Evolutionary conservation across 176 grass and related monocot species (phyloP).

Genomic region (Lolium multiflorum): DNA sequence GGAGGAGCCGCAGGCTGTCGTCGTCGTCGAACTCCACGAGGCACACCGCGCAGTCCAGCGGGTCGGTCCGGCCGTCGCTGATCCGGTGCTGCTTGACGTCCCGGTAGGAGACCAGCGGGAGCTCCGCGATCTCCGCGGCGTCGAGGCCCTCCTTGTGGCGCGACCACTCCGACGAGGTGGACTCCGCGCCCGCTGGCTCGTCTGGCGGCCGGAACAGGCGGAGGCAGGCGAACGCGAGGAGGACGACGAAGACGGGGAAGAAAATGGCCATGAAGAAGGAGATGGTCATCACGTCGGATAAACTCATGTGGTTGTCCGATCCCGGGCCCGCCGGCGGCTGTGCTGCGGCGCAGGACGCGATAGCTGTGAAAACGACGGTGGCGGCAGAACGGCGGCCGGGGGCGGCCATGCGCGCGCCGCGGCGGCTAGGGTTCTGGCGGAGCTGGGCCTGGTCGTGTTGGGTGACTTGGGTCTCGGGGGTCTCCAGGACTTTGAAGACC

Average conservation of each 20-base stretch:
- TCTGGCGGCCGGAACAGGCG: conserved; percentile 19
- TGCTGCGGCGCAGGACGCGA: background rate
- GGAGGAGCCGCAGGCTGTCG: conserved; percentile 60
- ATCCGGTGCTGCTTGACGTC: conserved; percentile 46
- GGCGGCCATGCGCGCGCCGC: conserved; percentile 22
- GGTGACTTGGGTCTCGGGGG: background rate
- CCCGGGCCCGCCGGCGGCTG: background rate
- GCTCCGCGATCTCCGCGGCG: conserved; percentile 43
- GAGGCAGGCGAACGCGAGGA: conserved; percentile 51
- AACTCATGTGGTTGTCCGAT: background rate
- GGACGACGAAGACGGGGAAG: conserved; percentile 46
- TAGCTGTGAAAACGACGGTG: background rate
- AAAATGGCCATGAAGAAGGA: conserved; percentile 50
- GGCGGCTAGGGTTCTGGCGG: conserved; percentile 41
- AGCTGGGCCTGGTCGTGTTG: background rate
- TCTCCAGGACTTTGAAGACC: background rate
- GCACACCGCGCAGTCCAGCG: conserved; percentile 68
- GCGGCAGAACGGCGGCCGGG: background rate
- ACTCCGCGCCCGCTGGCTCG: background rate
- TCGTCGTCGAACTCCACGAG: conserved; percentile 59
- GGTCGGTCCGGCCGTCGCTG: background rate
- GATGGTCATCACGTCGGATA: conserved; percentile 38
- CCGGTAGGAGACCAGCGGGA: conserved; percentile 48
- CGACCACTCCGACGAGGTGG: background rate
- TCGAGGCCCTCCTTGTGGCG: conserved; percentile 32